A percentile compares a stretch with the other conserved stretches of the same genome.
Evolutionary conservation across 257 asterid genomes (phyloP).

Genomic region (Penstemon eatonii): DNA sequence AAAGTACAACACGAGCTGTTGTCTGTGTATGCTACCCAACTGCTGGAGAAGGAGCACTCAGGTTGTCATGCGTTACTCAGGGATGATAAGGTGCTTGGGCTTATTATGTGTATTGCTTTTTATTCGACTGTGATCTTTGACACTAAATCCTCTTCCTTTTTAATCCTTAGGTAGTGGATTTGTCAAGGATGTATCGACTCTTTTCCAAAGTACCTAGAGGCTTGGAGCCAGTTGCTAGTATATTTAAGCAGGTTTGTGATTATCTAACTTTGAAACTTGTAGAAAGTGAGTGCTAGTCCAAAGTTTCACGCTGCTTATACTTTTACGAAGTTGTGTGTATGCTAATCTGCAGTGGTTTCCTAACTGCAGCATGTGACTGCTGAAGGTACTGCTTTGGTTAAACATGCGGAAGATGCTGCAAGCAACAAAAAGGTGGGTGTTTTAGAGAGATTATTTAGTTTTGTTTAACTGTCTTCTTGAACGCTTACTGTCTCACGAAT

Average conservation of each 20-base stretch:
- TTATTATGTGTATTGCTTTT: constrained; percentile 20
- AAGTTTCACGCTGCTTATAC: constrained; percentile 19
- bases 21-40: constrained; percentile 90
- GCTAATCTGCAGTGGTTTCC: constrained; percentile 22
- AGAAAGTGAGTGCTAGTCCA: constrained; percentile 2
- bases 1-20: constrained; percentile 87
- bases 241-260: constrained; percentile 76
- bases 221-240: constrained; percentile 68
- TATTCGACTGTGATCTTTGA: constrained; percentile 6
- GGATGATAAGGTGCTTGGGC: constrained; percentile 80
- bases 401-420: constrained; percentile 99
- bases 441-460: not conserved
- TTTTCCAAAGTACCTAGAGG: constrained; percentile 78
- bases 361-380: constrained; percentile 84
- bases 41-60: constrained; percentile 96
- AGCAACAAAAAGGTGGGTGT: constrained; percentile 77
- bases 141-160: constrained; percentile 19
- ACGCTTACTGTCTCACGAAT: not conserved
- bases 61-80: constrained; percentile 95
- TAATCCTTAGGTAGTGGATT: constrained; percentile 70
- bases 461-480: not conserved
- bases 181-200: constrained; percentile 97
- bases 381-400: constrained; percentile 92
- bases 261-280: constrained; percentile 17
- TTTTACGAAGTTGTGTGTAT: constrained; percentile 12